Percentiles rank a stretch among this genome's conserved stretches.
Evolutionary conservation across 192 early-diverging fungal species (phyloP).

Genomic region (Jimgerdemannia flammicorona): DNA sequence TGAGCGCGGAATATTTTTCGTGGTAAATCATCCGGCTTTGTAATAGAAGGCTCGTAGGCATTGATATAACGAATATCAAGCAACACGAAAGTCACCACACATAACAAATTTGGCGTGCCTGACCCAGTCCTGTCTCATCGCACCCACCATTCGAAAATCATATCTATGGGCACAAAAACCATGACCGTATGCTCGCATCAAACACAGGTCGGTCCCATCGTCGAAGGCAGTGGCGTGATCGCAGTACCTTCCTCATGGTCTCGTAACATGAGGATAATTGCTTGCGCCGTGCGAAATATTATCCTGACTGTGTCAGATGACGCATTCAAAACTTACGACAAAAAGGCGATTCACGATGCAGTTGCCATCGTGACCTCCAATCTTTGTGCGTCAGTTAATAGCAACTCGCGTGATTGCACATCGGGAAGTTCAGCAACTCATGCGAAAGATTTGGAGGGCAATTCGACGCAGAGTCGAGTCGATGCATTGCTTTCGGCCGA

Average conservation of each 20-base stretch:
- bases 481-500: background rate
- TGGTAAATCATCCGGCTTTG: background rate
- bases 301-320: constrained; percentile 22
- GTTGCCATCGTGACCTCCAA: background rate
- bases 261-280: constrained; percentile 8
- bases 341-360: constrained; percentile 22
- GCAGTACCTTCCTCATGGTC: constrained; percentile 15
- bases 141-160: too few species aligned
- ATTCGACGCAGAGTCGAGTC: background rate
- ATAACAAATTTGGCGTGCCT: too few species aligned
- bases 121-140: too few species aligned
- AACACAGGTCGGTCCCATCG: background rate
- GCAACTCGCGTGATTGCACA: background rate
- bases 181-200: too few species aligned
- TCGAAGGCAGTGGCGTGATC: constrained; percentile 10
- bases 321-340: constrained; percentile 23
- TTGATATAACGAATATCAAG: too few species aligned
- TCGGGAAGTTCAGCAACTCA: background rate
- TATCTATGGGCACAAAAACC: too few species aligned
- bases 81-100: too few species aligned
- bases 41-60: background rate
- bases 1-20: background rate
- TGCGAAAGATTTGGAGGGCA: background rate
- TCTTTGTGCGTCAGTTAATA: background rate
- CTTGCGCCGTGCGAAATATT: constrained; percentile 14